Evolutionary conservation across 352 stramenopile genomes (phyloP), one percentile per base, ranked within the genome.

Genomic region (Globisporangium spinosum): DNA sequence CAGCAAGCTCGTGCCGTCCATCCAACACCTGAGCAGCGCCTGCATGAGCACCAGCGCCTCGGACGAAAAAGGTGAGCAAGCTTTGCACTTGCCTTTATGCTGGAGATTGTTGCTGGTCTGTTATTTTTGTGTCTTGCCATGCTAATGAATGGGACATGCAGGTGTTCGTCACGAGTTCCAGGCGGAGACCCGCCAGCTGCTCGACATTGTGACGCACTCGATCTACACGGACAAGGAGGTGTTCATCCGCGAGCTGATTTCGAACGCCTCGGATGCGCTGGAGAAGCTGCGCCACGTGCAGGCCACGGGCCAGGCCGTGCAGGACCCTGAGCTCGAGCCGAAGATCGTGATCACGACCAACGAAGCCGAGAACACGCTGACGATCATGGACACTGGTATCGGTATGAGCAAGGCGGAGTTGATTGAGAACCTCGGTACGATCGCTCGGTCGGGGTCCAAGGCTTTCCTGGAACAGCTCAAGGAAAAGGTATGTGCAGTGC

Each of bases 171-270:
- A 92, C 67, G 92, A 97, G 72, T 99, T 98, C 78, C 90, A 98
- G 73, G 94, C 96, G 22, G 96, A 99, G 74, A 98, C 95, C 58
- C 90, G 89, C 23, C 94, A 98, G 77, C 78, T 99, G 67, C 71
- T 99, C 53, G 95, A 99, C 73, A 98, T 99, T 67, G 97, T 99
- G 67, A 99, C 97, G 9, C 95, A 99, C 80, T 99, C 97, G 20
- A 97, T 99, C 64, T 99, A 99, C 84, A 99, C 97, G 35, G 97
- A 99, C 80, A 99, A 99, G 83, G 97, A 99, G 68, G 95, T 99
- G 1, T 99, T 99, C 78, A 82, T 99, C 29, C 89, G 97, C 49
- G 98, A 99, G 77, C 83, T 99, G 15, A 98, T 99, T 64, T 99
- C 94, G 27, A 99, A 99, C 77, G 94, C 97, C 0, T 98, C 93